Base-by-base conservation (phyloP, 2,329 filamentous ascomycete species). In the Endocalyx cinctus region DNA sequence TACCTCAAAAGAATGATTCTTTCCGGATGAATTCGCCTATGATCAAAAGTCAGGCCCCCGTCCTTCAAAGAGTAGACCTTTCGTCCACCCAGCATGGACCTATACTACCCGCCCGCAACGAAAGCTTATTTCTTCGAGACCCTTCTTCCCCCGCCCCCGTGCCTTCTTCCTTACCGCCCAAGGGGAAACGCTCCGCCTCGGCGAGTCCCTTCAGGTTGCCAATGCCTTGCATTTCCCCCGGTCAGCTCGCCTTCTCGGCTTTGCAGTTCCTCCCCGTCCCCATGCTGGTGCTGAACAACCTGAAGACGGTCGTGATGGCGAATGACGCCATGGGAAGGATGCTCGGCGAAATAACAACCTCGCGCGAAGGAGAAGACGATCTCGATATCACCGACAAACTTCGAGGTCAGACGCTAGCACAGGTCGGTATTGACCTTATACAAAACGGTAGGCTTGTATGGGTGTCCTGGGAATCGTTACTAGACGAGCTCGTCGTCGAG, bases 261-360 rank as follows among this genome's bases (percentile, higher is more conserved):
- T 63, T 89, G 59, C 82, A 85, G 50, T 87, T 84, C 51, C 66
- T 89, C 5, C 85, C 84, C 0, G 76, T 86, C 29, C 84, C 84
- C 0, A 56, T 86, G 5, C 56, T 88, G 22, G 77, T 89, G 1
- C 62, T 89, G 22, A 81, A 80, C 31, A 75, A 70, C 22, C 50
- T 74, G 18, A 88, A 87, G 58, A 84, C 79, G 0, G 72, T 88
- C 4, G 70, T 84, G 1, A 58, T 88, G 25, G 84, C 82, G 19
- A 89, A 89, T 47, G 81, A 87, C 46, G 79, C 84, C 14, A 82
- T 87, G 74, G 82, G 78, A 2, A 70, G 77, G 34, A 60, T 89
- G 48, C 60, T 89, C 15, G 80, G 77, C 4, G 65, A 84, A 30
- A 65, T 76, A 17, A 43, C 52, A 3, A 63, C 67, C 12, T 57